A percentile compares a stretch with the other conserved stretches of the same genome.
Conservation (phyloP, 2,329 filamentous ascomycete species). For the Colletotrichum sansevieriae region DNA sequence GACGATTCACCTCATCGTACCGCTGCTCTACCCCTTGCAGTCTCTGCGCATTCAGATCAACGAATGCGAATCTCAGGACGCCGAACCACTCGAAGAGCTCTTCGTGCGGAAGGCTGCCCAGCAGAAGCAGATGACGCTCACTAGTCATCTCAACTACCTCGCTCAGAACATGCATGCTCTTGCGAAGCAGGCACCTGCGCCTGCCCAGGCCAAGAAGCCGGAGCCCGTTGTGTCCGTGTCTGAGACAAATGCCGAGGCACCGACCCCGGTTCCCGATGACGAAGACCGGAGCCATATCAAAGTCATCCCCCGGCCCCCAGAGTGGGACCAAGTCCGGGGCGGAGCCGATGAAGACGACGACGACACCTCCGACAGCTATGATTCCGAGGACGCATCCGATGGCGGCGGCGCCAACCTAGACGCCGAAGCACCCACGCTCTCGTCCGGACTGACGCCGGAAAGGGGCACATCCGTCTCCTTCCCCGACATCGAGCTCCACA, state of each 20-base stretch:
- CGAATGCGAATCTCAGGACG: constrained; percentile 71
- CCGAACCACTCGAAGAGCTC: constrained; percentile 72
- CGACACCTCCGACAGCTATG: constrained; percentile 55
- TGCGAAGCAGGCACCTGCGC: constrained; percentile 64
- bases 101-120: constrained; percentile 72
- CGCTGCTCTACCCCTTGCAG: constrained; percentile 78
- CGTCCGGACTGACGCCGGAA: constrained; percentile 62
- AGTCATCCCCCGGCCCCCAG: constrained; percentile 80
- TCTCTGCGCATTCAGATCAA: constrained; percentile 75
- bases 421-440: constrained; percentile 48
- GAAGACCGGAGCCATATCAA: constrained; percentile 75
- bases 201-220: constrained; percentile 40
- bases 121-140: constrained; percentile 72
- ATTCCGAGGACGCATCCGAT: constrained; percentile 62
- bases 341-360: constrained; percentile 61
- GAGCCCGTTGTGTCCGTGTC: constrained; percentile 34
- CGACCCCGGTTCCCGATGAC: constrained; percentile 43
- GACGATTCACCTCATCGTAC: constrained; percentile 77
- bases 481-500: constrained; percentile 80
- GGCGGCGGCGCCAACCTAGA: constrained; percentile 58
- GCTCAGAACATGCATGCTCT: constrained; percentile 77
- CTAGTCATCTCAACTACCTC: constrained; percentile 81
- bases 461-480: constrained; percentile 83
- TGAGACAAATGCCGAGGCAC: constrained; percentile 42
- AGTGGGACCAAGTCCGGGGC: constrained; percentile 73